Conservation (phyloP, 2,329 filamentous ascomycete species). For the Calonectria ilicicola region DNA sequence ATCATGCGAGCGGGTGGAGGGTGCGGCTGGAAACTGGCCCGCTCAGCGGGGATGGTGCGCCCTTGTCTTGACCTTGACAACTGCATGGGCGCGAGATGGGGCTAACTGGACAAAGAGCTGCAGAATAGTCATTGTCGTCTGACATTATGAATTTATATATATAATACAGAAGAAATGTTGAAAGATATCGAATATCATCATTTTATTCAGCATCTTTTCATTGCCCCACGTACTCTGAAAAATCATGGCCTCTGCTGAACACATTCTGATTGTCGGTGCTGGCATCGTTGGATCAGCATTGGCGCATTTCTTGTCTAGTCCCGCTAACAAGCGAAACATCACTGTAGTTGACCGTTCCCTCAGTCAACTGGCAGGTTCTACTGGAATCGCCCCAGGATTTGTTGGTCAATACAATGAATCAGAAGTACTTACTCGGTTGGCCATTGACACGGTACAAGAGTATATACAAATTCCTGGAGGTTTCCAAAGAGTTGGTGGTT, state of each 20-base stretch:
- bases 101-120: not conserved
- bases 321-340: constrained; percentile 16
- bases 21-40: not conserved
- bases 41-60: constrained; percentile 1
- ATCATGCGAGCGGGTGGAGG: not conserved
- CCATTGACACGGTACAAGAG: constrained; percentile 36
- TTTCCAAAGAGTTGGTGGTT: constrained; percentile 33
- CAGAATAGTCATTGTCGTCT: not conserved
- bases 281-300: constrained; percentile 37
- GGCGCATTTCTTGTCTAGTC: constrained; percentile 24
- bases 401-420: constrained; percentile 42
- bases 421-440: constrained; percentile 32
- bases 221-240: not conserved
- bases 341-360: constrained; percentile 37
- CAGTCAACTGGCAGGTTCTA: constrained; percentile 28
- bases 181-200: not conserved
- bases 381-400: constrained; percentile 35
- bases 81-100: not conserved
- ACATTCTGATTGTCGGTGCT: constrained; percentile 30
- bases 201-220: not conserved
- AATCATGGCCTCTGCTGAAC: constrained; percentile 30
- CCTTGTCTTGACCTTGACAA: constrained; percentile 21
- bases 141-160: not conserved
- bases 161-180: not conserved
- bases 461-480: constrained; percentile 36